Conservation (phyloP, 2,329 filamentous ascomycete genomes). For the Stemphylium beticola region DNA sequence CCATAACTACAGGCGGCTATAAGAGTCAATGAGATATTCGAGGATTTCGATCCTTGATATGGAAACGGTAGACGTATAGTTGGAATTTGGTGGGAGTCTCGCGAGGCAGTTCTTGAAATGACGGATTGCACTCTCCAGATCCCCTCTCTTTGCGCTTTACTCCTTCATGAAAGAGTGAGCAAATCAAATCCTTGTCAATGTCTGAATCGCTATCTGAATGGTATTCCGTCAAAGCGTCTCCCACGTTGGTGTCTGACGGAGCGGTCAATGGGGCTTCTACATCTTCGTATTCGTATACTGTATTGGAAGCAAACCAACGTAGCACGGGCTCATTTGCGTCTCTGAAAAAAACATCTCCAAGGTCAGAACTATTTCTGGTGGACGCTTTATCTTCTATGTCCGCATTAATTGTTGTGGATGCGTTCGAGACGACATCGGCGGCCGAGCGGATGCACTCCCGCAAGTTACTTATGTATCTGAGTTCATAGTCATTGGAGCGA, state of each 20-base stretch:
- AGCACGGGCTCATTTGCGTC: conserved; percentile 25
- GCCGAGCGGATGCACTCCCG: conserved; percentile 31
- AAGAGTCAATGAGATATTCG: conserved; percentile 18
- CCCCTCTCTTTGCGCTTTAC: conserved; percentile 19
- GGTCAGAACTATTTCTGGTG: conserved; percentile 27
- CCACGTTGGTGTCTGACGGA: conserved; percentile 19
- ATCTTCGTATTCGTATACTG: conserved; percentile 29
- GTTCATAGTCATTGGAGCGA: conserved; percentile 4
- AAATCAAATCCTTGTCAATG: conserved; percentile 25
- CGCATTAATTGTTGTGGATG: conserved; percentile 27
- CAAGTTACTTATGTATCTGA: conserved; percentile 28
- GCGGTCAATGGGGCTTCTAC: conserved; percentile 11
- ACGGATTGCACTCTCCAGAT: conserved; percentile 20
- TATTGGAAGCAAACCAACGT: conserved; percentile 29
- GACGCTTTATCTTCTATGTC: conserved; percentile 19
- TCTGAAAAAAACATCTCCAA: conserved; percentile 27
- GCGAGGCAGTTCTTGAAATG: conserved; percentile 25
- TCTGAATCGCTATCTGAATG: conserved; percentile 29
- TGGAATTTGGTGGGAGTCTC: conserved; percentile 14
- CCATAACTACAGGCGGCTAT: conserved; percentile 17
- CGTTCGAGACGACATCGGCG: conserved; percentile 30
- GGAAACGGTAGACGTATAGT: conserved; percentile 12
- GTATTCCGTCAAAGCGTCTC: conserved; percentile 13
- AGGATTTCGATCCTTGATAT: conserved; percentile 22
- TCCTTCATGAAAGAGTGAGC: conserved; percentile 23